A percentile compares a stretch with the other conserved stretches of the same genome.
These are phyloP conservation scores for Ganoderma sinense DNA, from an alignment of 1,284 basidiomycete species.

Conservation along the genomic window DNA sequence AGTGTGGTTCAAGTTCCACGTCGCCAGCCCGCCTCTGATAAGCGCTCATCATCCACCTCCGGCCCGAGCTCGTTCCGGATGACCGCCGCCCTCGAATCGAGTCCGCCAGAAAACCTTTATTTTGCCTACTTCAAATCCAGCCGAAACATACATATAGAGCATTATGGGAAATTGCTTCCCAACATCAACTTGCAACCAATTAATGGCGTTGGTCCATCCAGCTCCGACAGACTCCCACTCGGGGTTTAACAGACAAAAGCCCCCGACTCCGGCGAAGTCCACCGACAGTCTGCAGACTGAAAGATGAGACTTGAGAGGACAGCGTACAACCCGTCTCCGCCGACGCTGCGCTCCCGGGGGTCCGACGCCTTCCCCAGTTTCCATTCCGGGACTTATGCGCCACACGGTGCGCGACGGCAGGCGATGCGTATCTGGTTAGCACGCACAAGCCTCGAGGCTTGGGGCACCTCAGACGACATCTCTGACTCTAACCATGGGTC, in stretches of 20 bases:
- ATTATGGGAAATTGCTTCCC: too few species aligned
- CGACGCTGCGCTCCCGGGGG: not conserved
- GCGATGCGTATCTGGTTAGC: not conserved
- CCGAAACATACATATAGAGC: too few species aligned
- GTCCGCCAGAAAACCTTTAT: too few species aligned
- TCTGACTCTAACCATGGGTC: not conserved
- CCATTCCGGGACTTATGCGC: not conserved
- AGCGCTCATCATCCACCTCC: not conserved
- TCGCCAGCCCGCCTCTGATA: not conserved
- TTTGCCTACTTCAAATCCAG: too few species aligned
- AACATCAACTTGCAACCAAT: too few species aligned
- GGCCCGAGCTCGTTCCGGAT: too few species aligned
- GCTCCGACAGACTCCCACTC: too few species aligned
- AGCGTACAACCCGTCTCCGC: not conserved
- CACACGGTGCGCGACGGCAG: not conserved
- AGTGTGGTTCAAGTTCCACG: too few species aligned
- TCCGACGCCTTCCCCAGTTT: not conserved
- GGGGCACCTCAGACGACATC: not conserved
- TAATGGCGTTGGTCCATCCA: too few species aligned
- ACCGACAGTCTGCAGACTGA: not conserved
- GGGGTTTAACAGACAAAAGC: too few species aligned
- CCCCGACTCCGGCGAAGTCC: too few species aligned
- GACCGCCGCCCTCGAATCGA: too few species aligned
- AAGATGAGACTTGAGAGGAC: not conserved
- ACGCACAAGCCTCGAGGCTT: not conserved